Evolutionary conservation across 495 filamentous ascomycete species (phyloP).

Genomic region (Annulohypoxylon stygium): DNA sequence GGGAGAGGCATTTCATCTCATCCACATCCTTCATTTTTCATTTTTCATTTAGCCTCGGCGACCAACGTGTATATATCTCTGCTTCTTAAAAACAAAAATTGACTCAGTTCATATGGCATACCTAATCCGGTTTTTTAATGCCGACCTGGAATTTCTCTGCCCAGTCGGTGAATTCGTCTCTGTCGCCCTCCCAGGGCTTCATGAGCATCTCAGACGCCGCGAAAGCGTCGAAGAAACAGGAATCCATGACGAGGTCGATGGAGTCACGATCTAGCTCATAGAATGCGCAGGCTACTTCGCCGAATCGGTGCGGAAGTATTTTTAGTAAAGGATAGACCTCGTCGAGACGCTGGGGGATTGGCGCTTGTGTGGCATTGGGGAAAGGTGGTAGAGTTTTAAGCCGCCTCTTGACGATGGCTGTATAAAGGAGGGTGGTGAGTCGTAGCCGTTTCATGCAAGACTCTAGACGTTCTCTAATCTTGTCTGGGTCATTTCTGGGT

Average conservation of each 20-base stretch:
- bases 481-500: slow-evolving; percentile 66
- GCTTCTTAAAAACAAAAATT: slow-evolving; percentile 6
- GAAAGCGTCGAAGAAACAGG: slow-evolving; percentile 63
- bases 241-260: slow-evolving; percentile 62
- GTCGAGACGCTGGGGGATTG: slow-evolving; percentile 56
- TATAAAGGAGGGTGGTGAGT: slow-evolving; percentile 69
- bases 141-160: slow-evolving; percentile 62
- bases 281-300: slow-evolving; percentile 59
- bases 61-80: slow-evolving; percentile 27
- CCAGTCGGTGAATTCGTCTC: slow-evolving; percentile 65
- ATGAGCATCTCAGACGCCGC: slow-evolving; percentile 60
- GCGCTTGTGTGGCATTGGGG: slow-evolving; percentile 45
- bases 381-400: slow-evolving; percentile 65
- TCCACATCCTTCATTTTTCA: background rate
- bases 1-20: background rate
- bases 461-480: slow-evolving; percentile 69
- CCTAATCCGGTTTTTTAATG: slow-evolving; percentile 57
- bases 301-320: slow-evolving; percentile 57
- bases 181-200: slow-evolving; percentile 58
- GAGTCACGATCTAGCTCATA: slow-evolving; percentile 63
- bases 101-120: slow-evolving; percentile 10
- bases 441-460: slow-evolving; percentile 68
- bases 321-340: slow-evolving; percentile 59
- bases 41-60: background rate
- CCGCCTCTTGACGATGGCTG: slow-evolving; percentile 71